Percentiles rank a stretch among this genome's conserved stretches.
These are phyloP conservation scores for Prosopis cineraria DNA, from an alignment of 306 rosid species.

Conservation along the genomic window DNA sequence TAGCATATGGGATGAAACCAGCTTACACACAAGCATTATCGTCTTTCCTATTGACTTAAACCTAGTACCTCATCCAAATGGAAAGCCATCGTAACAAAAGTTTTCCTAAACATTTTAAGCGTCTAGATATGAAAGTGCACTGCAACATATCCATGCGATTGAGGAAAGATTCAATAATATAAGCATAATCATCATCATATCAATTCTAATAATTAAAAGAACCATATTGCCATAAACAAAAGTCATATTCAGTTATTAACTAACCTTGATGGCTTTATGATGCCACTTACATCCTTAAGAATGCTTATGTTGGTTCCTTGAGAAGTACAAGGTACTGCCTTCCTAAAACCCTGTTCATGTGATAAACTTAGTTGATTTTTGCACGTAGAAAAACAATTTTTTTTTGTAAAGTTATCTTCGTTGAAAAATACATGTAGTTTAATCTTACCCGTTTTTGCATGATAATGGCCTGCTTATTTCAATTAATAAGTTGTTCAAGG, in stretches of 20 bases:
- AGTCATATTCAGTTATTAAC: slow-evolving; percentile 36
- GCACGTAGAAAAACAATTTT: slow-evolving; percentile 4
- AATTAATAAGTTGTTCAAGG: slow-evolving; percentile 13
- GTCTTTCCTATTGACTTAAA: not conserved
- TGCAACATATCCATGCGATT: slow-evolving; percentile 3
- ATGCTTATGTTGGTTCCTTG: slow-evolving; percentile 47
- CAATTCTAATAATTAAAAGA: slow-evolving; percentile 2
- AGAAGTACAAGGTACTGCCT: slow-evolving; percentile 45
- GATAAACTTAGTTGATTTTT: slow-evolving; percentile 34
- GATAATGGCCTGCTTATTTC: slow-evolving; percentile 13
- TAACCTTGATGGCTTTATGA: slow-evolving; percentile 61
- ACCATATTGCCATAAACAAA: not conserved
- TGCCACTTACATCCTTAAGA: slow-evolving; percentile 60
- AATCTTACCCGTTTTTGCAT: slow-evolving; percentile 19
- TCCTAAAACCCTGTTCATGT: slow-evolving; percentile 46
- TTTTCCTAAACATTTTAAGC: not conserved
- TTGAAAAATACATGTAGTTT: slow-evolving; percentile 8
- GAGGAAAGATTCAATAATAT: slow-evolving; percentile 18
- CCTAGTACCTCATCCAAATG: not conserved
- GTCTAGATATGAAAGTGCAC: slow-evolving; percentile 11
- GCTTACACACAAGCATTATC: slow-evolving; percentile 5
- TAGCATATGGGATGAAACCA: not conserved
- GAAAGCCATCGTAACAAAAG: not conserved
- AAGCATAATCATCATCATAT: slow-evolving; percentile 7
- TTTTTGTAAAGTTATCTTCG: not conserved